Conservation (phyloP, 176 grass and related monocot genomes). For the Cenchrus fungigraminus region DNA sequence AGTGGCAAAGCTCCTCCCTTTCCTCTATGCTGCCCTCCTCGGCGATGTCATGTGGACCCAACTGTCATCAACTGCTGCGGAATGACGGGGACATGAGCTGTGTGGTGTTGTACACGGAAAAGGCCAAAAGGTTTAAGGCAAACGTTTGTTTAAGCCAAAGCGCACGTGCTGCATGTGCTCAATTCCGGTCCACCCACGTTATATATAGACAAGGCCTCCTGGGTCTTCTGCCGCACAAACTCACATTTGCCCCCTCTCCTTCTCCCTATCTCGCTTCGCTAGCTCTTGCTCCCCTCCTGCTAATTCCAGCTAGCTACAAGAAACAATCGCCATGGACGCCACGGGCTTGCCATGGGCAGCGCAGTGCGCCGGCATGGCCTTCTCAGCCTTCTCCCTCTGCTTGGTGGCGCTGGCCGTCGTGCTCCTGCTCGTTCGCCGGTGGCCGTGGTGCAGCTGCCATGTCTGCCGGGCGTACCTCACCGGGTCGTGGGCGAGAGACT, state of each 20-base stretch:
- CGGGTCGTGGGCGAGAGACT: slow-evolving; percentile 59
- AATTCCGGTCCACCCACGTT: slow-evolving; percentile 10
- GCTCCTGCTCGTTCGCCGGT: slow-evolving; percentile 43
- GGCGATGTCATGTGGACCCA: not conserved
- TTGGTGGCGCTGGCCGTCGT: slow-evolving; percentile 34
- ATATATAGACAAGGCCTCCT: slow-evolving; percentile 41
- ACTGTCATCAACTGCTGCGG: not conserved
- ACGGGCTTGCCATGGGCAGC: slow-evolving; percentile 38
- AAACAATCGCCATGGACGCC: slow-evolving; percentile 20
- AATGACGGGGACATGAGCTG: slow-evolving; percentile 16
- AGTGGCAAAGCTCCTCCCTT: not conserved
- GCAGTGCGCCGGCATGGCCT: slow-evolving; percentile 17
- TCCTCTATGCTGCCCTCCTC: not conserved
- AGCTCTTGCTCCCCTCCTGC: not conserved
- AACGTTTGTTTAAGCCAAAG: slow-evolving; percentile 9
- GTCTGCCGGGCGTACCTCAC: slow-evolving; percentile 67
- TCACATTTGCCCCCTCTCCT: not conserved
- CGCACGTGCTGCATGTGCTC: slow-evolving; percentile 47
- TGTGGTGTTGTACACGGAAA: not conserved
- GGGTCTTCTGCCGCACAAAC: slow-evolving; percentile 10
- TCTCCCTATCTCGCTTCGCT: not conserved
- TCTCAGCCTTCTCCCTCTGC: slow-evolving; percentile 42
- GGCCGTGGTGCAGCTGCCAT: slow-evolving; percentile 69
- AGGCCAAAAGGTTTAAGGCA: not conserved
- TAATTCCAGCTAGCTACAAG: not conserved